Base-by-base conservation (phyloP, 345 rosid species). In the Acer saccharum region DNA sequence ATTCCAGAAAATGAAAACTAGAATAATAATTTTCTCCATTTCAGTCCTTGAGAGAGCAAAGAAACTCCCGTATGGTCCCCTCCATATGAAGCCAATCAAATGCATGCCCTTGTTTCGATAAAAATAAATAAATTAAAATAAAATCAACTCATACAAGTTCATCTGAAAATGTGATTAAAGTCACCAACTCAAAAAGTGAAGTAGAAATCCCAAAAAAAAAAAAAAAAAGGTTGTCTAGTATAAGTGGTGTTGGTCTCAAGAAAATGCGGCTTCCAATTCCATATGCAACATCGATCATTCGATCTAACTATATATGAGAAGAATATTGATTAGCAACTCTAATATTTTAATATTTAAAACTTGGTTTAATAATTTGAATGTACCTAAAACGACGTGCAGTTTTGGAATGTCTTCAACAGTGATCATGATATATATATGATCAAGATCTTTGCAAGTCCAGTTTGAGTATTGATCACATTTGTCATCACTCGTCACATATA, bases 191-290 rank as follows among this genome's bases (percentile, higher is more conserved):
- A 74, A 80, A 81, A 86, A 63, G 74, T 54, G 65, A 25, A 55
- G 72, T 4, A 73, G 25, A 76, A 80, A 70, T 65, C 64, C 63
- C 57, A 29, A 35, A 67, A 73, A 74, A 23, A 23, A 23, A 0
- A 23, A 41, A 29, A 43, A 11, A 78, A 27, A 43, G 1, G 14
- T 17, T 62, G 54, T 69, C 66, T 79, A 82, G 84, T 82, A 65
- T 85, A 76, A 76, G 10, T 63, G 89, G 84, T 29, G 82, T 72
- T 83, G 77, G 92, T 89, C 94, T 89, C 93, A 87, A 92, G 91
- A 89, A 87, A 89, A 78, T 89, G 90, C 93, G 89, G 94, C 93
- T 79, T 25, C 79, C 89, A 21, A 84, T 75, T 75, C 75, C 73
- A 57, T 21, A 46, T 29, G 32, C 32, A 29, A 29, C 32, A 29